Evolutionary conservation across 2,329 filamentous ascomycete genomes (phyloP).

Genomic region (Xylaria sp.): DNA sequence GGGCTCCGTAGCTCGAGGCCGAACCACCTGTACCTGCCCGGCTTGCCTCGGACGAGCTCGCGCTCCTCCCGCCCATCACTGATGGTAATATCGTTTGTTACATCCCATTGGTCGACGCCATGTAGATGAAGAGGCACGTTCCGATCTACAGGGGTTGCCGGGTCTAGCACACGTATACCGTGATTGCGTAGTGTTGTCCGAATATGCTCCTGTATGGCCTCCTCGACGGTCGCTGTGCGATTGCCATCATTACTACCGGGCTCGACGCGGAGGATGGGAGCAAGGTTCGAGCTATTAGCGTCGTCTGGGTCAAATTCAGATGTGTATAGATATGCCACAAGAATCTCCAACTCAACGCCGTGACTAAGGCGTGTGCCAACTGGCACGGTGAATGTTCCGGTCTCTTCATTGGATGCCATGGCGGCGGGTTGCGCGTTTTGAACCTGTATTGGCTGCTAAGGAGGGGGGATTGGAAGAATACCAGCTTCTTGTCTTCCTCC

Average conservation of each 20-base stretch:
- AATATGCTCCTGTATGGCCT: conserved; percentile 12
- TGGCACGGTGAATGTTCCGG: conserved; percentile 26
- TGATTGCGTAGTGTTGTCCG: conserved; percentile 26
- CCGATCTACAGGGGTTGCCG: too few species aligned
- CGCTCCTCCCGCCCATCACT: not conserved
- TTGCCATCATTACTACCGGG: too few species aligned
- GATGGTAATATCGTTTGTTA: conserved; percentile 23
- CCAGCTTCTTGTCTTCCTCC: conserved; percentile 10
- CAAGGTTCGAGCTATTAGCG: conserved; percentile 23
- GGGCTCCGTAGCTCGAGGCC: conserved; percentile 44
- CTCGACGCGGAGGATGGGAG: conserved; percentile 36
- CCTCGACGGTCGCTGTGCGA: too few species aligned
- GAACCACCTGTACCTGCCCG: conserved; percentile 33
- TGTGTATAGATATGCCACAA: conserved; percentile 30
- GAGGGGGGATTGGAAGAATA: conserved; percentile 1
- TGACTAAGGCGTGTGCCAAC: conserved; percentile 34
- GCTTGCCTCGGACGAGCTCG: not conserved
- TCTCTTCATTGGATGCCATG: conserved; percentile 4
- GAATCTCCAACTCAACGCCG: conserved; percentile 39
- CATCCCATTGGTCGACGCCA: conserved; percentile 26
- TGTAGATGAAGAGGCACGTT: conserved; percentile 13
- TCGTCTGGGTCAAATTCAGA: conserved; percentile 34
- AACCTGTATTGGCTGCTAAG: not conserved
- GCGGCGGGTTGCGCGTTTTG: not conserved
- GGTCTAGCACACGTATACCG: conserved; percentile 24